Evolutionary conservation across 352 stramenopile genomes (phyloP), one percentile per base, ranked within the genome.

Genomic region (Phytopythium mirpurense): DNA sequence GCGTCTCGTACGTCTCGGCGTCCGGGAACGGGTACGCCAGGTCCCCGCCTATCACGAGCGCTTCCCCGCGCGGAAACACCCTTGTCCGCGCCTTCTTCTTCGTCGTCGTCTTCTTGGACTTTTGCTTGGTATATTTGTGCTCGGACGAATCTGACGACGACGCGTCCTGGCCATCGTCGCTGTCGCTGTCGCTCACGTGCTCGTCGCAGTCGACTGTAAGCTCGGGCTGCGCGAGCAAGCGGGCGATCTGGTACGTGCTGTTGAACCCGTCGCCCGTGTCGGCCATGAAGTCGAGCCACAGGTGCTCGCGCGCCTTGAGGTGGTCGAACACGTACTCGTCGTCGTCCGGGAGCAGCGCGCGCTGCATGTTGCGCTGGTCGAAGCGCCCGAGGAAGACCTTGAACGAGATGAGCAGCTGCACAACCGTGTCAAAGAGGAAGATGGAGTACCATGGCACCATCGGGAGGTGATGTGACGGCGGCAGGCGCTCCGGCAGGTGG

Each of bases 371-470:
- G 11, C 92, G 86, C 59, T 93, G 89, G 56, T 98, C 92, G 50
- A 92, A 92, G 2, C 78, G 74, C 1, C 92, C 92, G 15, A 98
- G 74, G 67, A 98, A 97, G 40, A 98, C 83, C 51, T 97, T 96
- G 26, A 97, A 73, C 47, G 87, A 96, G 21, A 98, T 87, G 47
- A 98, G 73, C n/a, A 97, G 60, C 54, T 96, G 72, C 58, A 98
- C 96, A 0, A 83, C 86, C 24, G 90, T 96, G 63, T 95, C 77
- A 32, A 97, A 93, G 14, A 97, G 58, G 45, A 97, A 86, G 62
- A 96, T 87, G n/a, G 90, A 97, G 65, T 97, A 97, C 92, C 92
- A 98, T 35, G 88, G 83, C 7, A 97, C 90, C 92, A 98, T 98
- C 15, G 84, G 64, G 18, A 96, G 45, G n/a, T 86, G 81, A 48